phyloP scores from a whole-genome alignment of 495 filamentous ascomycete genomes.

The Aspergillus bridgeri region DNA sequence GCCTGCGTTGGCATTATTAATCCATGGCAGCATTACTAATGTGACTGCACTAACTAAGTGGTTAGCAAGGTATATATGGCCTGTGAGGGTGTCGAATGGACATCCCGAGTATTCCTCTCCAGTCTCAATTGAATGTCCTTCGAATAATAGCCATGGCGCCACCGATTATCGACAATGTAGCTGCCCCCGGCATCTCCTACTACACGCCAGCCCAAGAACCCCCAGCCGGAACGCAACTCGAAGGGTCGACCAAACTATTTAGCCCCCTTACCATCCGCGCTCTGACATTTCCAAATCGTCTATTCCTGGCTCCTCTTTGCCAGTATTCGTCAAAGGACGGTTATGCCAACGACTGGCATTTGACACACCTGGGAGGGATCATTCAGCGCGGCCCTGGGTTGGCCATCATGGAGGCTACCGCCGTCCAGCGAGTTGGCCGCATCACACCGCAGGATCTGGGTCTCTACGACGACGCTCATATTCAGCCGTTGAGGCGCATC shows the following conservation, averaged over 20 bases:
- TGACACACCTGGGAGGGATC: conserved; percentile 56
- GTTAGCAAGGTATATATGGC: no score
- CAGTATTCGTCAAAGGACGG: conserved; percentile 68
- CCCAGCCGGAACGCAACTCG: conserved; percentile 60
- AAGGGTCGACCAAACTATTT: conserved; percentile 66
- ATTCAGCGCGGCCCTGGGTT: conserved; percentile 64
- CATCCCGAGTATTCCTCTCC: background rate
- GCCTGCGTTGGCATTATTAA: no score
- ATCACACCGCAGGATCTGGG: conserved; percentile 72
- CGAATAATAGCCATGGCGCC: background rate
- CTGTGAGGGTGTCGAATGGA: no score
- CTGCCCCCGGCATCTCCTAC: conserved; percentile 56
- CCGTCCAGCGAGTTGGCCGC: conserved; percentile 64
- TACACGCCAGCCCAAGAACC: conserved; percentile 65
- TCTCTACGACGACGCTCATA: conserved; percentile 71
- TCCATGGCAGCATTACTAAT: no score
- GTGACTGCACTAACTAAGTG: no score
- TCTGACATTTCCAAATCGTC: conserved; percentile 57
- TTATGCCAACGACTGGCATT: conserved; percentile 61
- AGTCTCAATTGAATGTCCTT: no score
- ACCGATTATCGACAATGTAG: background rate
- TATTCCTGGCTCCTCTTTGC: conserved; percentile 60
- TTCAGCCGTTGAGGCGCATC: conserved; percentile 57
- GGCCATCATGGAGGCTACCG: conserved; percentile 69
- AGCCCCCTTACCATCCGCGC: conserved; percentile 58